Percentiles rank a stretch among this genome's conserved stretches.
phyloP scores from a whole-genome alignment of 2,329 filamentous ascomycete genomes.

The Cadophora malorum region DNA sequence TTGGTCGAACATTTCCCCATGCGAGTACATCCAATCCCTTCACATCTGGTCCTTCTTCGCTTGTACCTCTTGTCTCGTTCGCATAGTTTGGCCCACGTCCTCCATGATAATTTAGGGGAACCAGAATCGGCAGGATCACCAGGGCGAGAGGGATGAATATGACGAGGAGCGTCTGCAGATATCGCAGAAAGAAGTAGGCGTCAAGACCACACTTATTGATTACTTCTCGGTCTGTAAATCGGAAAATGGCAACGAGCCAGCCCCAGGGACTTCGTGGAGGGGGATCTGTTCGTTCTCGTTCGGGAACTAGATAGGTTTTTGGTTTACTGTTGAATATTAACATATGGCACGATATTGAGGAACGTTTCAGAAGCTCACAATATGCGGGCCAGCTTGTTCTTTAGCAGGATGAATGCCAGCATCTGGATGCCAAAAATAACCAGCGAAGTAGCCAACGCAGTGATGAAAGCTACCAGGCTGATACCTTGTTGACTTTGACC shows the following conservation, averaged over 20 bases:
- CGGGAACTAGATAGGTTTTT: slow-evolving; percentile 84
- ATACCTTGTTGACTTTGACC: slow-evolving; percentile 42
- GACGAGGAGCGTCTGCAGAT: slow-evolving; percentile 82
- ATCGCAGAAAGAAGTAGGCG: slow-evolving; percentile 96
- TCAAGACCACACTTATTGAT: slow-evolving; percentile 96
- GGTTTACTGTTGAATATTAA: slow-evolving; percentile 64
- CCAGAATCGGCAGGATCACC: slow-evolving; percentile 81
- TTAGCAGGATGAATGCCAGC: slow-evolving; percentile 75
- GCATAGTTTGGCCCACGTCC: slow-evolving; percentile 62
- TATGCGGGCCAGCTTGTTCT: slow-evolving; percentile 80
- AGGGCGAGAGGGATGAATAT: slow-evolving; percentile 87
- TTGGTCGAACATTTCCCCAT: slow-evolving; percentile 81
- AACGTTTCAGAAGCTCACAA: slow-evolving; percentile 63
- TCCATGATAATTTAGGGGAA: slow-evolving; percentile 82
- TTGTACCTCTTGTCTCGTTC: slow-evolving; percentile 22
- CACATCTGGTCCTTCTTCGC: slow-evolving; percentile 42
- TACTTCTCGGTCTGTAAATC: slow-evolving; percentile 77
- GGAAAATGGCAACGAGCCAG: slow-evolving; percentile 63
- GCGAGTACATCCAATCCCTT: slow-evolving; percentile 80
- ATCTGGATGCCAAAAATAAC: slow-evolving; percentile 55
- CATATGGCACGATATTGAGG: background rate
- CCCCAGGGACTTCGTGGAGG: slow-evolving; percentile 65
- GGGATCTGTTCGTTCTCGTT: slow-evolving; percentile 80
- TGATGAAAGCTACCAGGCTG: slow-evolving; percentile 43
- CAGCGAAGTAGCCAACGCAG: slow-evolving; percentile 43